A percentile compares a stretch with the other conserved stretches of the same genome.
Evolutionary conservation across 805 yeast genomes (phyloP).

Genomic region (Wickerhamomyces strasburgensis): DNA sequence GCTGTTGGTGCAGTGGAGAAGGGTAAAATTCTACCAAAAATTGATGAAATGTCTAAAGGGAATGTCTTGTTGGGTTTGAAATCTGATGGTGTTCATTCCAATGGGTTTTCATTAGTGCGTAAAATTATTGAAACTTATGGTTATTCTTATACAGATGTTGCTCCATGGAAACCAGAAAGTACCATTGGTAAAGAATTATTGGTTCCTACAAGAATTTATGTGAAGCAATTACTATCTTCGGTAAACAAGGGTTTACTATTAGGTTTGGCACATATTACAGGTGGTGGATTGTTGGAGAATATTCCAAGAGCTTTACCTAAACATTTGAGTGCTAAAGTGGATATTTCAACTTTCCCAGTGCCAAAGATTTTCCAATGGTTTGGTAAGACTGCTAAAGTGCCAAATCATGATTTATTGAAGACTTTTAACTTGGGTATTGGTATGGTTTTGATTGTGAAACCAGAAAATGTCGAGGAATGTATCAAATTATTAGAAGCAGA

Average conservation of each 20-base stretch:
- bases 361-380: slow-evolving; percentile 93
- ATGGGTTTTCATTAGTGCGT: slow-evolving; percentile 93
- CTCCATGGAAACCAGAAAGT: slow-evolving; percentile 76
- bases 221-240: slow-evolving; percentile 78
- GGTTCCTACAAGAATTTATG: slow-evolving; percentile 91
- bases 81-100: slow-evolving; percentile 93
- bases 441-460: slow-evolving; percentile 83
- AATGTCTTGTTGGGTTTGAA: slow-evolving; percentile 81
- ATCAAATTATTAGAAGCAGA: slow-evolving; percentile 48
- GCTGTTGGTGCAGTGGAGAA: slow-evolving; percentile 95
- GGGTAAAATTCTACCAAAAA: slow-evolving; percentile 66
- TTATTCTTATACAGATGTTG: slow-evolving; percentile 62
- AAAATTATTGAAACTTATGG: slow-evolving; percentile 78
- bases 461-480: slow-evolving; percentile 57
- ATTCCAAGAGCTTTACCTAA: slow-evolving; percentile 92
- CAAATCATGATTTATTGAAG: slow-evolving; percentile 75
- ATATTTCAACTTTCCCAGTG: slow-evolving; percentile 74
- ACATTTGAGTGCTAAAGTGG: slow-evolving; percentile 72
- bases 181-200: slow-evolving; percentile 84
- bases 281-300: slow-evolving; percentile 96
- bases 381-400: slow-evolving; percentile 87
- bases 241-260: slow-evolving; percentile 62
- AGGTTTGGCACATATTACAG: slow-evolving; percentile 96
- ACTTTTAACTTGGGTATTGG: slow-evolving; percentile 97
- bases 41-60: slow-evolving; percentile 65